Base-by-base conservation (phyloP, 2,329 filamentous ascomycete species). In the Escovopsis sp. region DNA sequence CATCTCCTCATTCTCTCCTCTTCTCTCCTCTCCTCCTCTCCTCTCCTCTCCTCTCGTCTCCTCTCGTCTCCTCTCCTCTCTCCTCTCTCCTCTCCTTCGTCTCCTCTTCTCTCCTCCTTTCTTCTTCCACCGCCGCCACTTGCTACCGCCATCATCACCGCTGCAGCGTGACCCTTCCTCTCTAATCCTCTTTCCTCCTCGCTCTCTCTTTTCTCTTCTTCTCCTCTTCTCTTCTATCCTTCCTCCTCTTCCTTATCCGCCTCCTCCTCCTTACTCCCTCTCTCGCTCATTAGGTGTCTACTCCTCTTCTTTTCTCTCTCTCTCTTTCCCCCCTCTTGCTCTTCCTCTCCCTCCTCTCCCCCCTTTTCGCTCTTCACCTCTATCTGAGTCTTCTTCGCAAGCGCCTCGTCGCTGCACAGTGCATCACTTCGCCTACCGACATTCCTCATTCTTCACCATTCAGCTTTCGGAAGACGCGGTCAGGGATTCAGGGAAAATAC, bases 171-270 rank as follows among this genome's bases (percentile, higher is more conserved):
- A 9, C 11, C 26, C 39, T 39, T 34, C 26, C 12, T 23, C 32
- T 26, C 11, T 19, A 33, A 37, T 12, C 19, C 33, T 36, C 30
- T 26, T 43, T 26, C 34, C 40, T 42, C 42, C 43, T 40, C 41
- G 23, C 45, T 28, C 34, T 43, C 42, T 38, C 40, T 48, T 51
- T 56, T 52, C 33, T 54, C 53, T 18, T 36, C 43, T 41, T 47
- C 44, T 45, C 39, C 36, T 36, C 53, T 56, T 51, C 52, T 56
- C 47, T 43, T 39, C 44, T 47, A 45, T 53, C 50, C 50, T 43
- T 51, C 49, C 45, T 51, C 52, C 48, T 51, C 48, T 54, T 52
- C 50, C 51, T 53, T 50, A 53, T 49, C 51, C 52, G 48, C 53
- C 51, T 47, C 50, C 49, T 50, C 47, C 48, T 19, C n/a, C 37